These are phyloP conservation scores for Circinella umbellata DNA, from an alignment of 371 early-diverging fungal species.

Conservation along the genomic window DNA sequence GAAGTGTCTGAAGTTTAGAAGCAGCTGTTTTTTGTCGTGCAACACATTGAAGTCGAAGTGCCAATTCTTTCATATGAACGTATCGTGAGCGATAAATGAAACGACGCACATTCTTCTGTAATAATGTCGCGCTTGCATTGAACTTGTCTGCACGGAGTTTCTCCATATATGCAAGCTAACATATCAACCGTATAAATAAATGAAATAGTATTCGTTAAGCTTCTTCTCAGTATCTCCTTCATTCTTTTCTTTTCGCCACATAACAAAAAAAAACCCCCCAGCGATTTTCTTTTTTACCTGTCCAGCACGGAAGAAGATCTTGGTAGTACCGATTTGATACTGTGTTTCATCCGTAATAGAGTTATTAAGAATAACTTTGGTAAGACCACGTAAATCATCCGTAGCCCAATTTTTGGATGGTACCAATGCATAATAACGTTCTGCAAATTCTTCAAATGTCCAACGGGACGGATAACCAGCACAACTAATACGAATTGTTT, in stretches of 20 bases:
- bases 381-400: conserved; percentile 50
- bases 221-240: background rate
- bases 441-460: conserved; percentile 94
- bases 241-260: background rate
- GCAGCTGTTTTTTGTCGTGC: conserved; percentile 67
- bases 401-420: conserved; percentile 67
- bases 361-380: conserved; percentile 68
- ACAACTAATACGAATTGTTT: conserved; percentile 99
- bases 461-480: conserved; percentile 98
- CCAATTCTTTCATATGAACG: conserved; percentile 56
- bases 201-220: too few relatives aligned
- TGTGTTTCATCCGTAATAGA: conserved; percentile 79
- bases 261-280: background rate
- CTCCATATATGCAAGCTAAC: conserved; percentile 88
- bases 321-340: conserved; percentile 97
- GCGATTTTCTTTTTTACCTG: conserved; percentile 36
- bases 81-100: conserved; percentile 73
- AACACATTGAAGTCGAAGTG: conserved; percentile 61
- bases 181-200: background rate
- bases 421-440: conserved; percentile 90
- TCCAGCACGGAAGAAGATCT: conserved; percentile 99
- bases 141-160: conserved; percentile 82
- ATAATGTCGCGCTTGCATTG: conserved; percentile 77
- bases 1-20: conserved; percentile 49
- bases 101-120: conserved; percentile 89